Base-by-base conservation (phyloP, 2,329 filamentous ascomycete species). In the Pseudogymnoascus sp. region DNA sequence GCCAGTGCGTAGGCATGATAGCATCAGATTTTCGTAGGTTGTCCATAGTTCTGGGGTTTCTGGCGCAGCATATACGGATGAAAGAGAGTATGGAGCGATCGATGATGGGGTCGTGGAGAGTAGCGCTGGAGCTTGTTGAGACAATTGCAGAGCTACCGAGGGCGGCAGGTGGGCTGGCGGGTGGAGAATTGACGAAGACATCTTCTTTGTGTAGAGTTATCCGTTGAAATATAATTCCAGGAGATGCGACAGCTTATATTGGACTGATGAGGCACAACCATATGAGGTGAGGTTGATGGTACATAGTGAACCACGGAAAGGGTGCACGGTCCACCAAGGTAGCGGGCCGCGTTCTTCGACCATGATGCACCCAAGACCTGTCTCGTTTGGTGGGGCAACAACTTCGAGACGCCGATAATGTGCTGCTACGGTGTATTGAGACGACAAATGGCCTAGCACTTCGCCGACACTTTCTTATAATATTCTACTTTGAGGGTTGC, bases 31-130 rank as follows among this genome's bases (percentile, higher is more conserved):
- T 77, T 97, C 93, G 75, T 95, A 90, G 46, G 85, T 85, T 14
- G 84, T 84, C 92, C 93, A 97, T 72, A 90, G 82, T 68, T 96
- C 91, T 62, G 89, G 81, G 0, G 87, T 87, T 74, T 97, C 93
- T 31, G 82, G 74, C 1, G 82, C 76, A 1, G 82, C 78, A 69
- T 85, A 80, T 3, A 87, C 74, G 7, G 82, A 81, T 25, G 73
- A 70, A 8, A 87, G 69, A 2, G 82, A 78, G 34, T 84, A 85
- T n/a, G 79, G 76, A 4, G 82, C 82, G 64, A 83, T 78, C 36
- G 79, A 78, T 66, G 80, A 82, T 5, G 82, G 79, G 50, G 81
- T 82, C 70, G 76, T 83, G 67, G 76, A 76, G 64, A 88, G 77
- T 65, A 87, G 79, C 61, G 70, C 71, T 1, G 85, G 84, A 65